Evolutionary conservation across 2,329 filamentous ascomycete species (phyloP).

Genomic region (Monosporascus sp.): DNA sequence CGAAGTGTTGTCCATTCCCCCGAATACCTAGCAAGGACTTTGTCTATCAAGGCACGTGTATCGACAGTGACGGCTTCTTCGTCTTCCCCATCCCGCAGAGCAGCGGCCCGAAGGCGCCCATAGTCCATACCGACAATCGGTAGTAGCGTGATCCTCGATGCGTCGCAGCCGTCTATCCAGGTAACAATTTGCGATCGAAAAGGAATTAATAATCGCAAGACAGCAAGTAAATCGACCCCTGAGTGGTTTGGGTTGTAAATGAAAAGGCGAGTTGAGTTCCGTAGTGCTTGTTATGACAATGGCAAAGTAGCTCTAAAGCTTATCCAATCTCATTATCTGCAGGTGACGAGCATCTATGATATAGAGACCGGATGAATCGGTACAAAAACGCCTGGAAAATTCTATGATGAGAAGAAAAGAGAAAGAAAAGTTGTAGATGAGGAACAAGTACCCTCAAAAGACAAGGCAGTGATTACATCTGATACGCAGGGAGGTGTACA

Average conservation of each 20-base stretch:
- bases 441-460: neutral
- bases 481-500: neutral
- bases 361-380: neutral
- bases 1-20: conserved; percentile 88
- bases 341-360: neutral
- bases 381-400: neutral
- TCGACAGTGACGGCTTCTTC: conserved; percentile 98
- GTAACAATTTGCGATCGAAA: conserved; percentile 8
- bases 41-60: conserved; percentile 93
- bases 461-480: neutral
- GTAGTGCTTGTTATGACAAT: neutral
- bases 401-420: neutral
- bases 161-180: conserved; percentile 1
- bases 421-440: neutral
- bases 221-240: too few relatives aligned
- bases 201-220: neutral
- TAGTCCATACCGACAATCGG: conserved; percentile 55
- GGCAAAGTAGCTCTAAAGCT: neutral
- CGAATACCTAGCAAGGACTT: conserved; percentile 91
- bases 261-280: neutral
- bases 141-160: neutral
- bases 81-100: conserved; percentile 77
- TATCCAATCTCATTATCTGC: neutral
- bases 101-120: conserved; percentile 75
- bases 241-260: neutral